Conservation (phyloP, 495 filamentous ascomycete species). For the Extremus antarcticus region DNA sequence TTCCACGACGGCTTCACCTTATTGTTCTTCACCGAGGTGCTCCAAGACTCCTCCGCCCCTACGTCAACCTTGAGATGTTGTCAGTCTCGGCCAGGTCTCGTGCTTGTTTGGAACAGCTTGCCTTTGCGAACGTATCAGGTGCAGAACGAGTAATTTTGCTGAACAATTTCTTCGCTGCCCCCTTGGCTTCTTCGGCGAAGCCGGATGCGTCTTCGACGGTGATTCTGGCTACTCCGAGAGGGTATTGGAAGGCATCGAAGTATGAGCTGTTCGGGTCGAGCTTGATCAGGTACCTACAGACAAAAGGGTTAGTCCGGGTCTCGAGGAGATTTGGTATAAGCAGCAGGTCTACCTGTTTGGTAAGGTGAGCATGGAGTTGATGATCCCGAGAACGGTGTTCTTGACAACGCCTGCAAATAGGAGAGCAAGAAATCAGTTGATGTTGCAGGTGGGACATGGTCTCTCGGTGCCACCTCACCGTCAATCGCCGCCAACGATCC, state of each 20-base stretch:
- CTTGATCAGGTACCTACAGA: conserved; percentile 34
- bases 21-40: conserved; percentile 32
- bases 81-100: conserved; percentile 22
- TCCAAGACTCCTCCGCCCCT: conserved; percentile 31
- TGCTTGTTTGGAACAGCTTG: not conserved
- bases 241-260: conserved; percentile 35
- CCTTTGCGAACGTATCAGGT: conserved; percentile 29
- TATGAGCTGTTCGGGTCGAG: conserved; percentile 33
- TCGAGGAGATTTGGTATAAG: too few relatives aligned
- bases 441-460: too few relatives aligned
- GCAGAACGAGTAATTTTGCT: conserved; percentile 27
- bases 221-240: conserved; percentile 32
- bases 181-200: conserved; percentile 20
- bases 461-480: too few relatives aligned
- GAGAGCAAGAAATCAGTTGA: conserved; percentile 31
- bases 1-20: conserved; percentile 32
- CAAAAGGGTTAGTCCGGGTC: too few relatives aligned
- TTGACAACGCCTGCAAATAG: conserved; percentile 28
- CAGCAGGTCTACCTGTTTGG: too few relatives aligned
- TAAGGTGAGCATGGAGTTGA: conserved; percentile 31
- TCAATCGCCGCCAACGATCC: too few relatives aligned
- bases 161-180: conserved; percentile 11
- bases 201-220: conserved; percentile 30
- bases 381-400: conserved; percentile 32
- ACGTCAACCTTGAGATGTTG: conserved; percentile 31